These are phyloP conservation scores for Saccharomycopsis babjevae DNA, from an alignment of 805 yeast genomes.

Conservation along the genomic window DNA sequence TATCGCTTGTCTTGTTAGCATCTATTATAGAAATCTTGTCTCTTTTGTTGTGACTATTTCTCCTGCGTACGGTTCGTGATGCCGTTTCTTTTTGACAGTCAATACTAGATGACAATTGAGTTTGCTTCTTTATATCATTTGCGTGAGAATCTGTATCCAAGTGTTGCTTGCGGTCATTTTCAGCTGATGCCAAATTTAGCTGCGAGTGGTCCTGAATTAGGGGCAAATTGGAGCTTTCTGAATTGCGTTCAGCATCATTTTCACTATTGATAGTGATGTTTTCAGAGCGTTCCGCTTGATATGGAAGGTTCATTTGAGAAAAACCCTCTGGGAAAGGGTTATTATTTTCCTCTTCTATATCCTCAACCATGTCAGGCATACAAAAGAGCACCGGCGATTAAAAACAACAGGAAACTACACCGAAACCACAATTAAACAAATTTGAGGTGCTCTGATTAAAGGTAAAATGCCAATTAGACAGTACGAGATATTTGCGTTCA, in stretches of 20 bases:
- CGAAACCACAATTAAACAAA: not conserved
- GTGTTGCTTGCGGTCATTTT: not conserved
- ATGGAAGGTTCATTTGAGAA: conserved; percentile 14
- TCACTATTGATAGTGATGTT: not conserved
- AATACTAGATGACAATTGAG: not conserved
- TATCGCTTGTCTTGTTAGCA: conserved; percentile 77
- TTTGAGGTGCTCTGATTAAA: no score
- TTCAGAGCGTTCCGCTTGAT: not conserved
- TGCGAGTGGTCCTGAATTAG: not conserved
- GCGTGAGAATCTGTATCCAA: not conserved
- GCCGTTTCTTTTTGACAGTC: not conserved
- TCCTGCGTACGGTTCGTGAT: not conserved
- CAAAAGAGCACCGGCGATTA: not conserved
- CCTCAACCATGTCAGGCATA: not conserved
- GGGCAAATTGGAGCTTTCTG: not conserved
- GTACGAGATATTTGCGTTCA: no score
- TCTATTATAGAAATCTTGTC: conserved; percentile 40
- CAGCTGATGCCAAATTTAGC: not conserved
- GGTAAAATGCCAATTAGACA: no score
- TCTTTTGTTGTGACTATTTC: not conserved
- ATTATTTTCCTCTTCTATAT: conserved; percentile 17
- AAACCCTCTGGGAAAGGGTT: conserved; percentile 16
- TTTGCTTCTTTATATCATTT: not conserved
- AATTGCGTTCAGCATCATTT: not conserved
- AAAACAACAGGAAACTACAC: not conserved